Evolutionary conservation across 1,139 yeast species (phyloP).

Genomic region (Hanseniaspora sp.): DNA sequence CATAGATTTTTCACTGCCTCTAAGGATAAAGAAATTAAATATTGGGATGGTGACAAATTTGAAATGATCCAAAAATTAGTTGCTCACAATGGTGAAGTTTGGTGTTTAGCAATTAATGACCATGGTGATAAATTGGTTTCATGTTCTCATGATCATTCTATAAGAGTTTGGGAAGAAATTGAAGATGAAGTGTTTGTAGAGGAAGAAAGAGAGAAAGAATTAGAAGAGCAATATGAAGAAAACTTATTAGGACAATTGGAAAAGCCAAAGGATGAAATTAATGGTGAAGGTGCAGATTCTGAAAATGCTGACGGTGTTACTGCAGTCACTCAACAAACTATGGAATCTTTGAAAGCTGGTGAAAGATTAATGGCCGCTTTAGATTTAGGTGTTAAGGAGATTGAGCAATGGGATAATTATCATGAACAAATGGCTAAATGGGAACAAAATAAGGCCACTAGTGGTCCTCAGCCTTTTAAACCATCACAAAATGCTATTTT

Average conservation of each 20-base stretch:
- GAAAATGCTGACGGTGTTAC: conserved; percentile 30
- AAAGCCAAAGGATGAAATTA: conserved; percentile 27
- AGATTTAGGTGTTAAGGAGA: conserved; percentile 67
- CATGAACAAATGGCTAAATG: conserved; percentile 29
- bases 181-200: conserved; percentile 90
- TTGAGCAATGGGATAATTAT: conserved; percentile 48
- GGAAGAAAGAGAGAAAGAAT: conserved; percentile 90
- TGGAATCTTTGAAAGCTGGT: conserved; percentile 89
- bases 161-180: conserved; percentile 82
- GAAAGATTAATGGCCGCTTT: conserved; percentile 87
- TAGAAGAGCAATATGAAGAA: conserved; percentile 81
- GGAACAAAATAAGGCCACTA: conserved; percentile 31
- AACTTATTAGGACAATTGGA: conserved; percentile 63
- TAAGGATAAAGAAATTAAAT: conserved; percentile 79
- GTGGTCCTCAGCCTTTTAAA: conserved; percentile 35
- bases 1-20: conserved; percentile 86
- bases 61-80: conserved; percentile 81
- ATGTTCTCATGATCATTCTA: conserved; percentile 89
- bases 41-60: conserved; percentile 97
- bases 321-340: conserved; percentile 68
- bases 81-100: conserved; percentile 86
- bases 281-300: conserved; percentile 41
- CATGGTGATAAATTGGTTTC: conserved; percentile 67
- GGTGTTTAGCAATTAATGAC: conserved; percentile 71
- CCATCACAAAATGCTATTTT: conserved; percentile 64